phyloP scores from a whole-genome alignment of 148 eudicot species.

The Nepenthes mirabilis region DNA sequence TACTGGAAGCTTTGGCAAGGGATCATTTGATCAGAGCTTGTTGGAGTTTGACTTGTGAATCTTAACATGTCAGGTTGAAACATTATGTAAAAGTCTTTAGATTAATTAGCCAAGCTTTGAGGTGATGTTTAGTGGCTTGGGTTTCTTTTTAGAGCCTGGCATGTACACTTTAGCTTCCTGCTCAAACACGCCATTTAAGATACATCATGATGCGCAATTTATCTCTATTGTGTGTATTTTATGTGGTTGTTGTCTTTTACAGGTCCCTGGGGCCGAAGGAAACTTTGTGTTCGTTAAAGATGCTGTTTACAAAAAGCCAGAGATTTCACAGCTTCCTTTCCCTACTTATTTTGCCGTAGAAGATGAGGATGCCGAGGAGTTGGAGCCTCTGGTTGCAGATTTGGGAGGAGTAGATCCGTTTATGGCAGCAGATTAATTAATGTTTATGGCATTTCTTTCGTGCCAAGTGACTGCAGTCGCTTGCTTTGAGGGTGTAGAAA shows the following conservation, averaged over 20 bases:
- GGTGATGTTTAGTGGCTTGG: not conserved
- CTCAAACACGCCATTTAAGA: not conserved
- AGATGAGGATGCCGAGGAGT: conserved; percentile 38
- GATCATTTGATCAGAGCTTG: no score
- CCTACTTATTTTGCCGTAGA: conserved; percentile 68
- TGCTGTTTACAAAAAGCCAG: conserved; percentile 62
- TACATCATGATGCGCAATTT: not conserved
- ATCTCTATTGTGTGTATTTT: not conserved
- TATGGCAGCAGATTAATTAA: conserved; percentile 53
- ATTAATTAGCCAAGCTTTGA: not conserved
- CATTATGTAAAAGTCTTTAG: no score
- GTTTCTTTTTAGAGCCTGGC: no score
- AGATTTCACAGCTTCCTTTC: conserved; percentile 54
- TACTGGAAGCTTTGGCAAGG: no score
- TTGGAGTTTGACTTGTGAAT: no score
- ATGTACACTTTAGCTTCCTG: no score
- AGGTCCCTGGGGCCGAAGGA: conserved; percentile 88
- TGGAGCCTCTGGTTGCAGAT: conserved; percentile 81
- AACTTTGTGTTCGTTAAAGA: conserved; percentile 90
- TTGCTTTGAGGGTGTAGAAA: no score
- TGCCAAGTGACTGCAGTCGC: no score
- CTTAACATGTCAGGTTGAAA: no score
- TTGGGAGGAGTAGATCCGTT: conserved; percentile 86
- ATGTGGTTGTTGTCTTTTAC: not conserved
- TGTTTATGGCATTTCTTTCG: not conserved